These are phyloP conservation scores for Penicillium sp. DNA, from an alignment of 2,329 filamentous ascomycete species.

Conservation along the genomic window DNA sequence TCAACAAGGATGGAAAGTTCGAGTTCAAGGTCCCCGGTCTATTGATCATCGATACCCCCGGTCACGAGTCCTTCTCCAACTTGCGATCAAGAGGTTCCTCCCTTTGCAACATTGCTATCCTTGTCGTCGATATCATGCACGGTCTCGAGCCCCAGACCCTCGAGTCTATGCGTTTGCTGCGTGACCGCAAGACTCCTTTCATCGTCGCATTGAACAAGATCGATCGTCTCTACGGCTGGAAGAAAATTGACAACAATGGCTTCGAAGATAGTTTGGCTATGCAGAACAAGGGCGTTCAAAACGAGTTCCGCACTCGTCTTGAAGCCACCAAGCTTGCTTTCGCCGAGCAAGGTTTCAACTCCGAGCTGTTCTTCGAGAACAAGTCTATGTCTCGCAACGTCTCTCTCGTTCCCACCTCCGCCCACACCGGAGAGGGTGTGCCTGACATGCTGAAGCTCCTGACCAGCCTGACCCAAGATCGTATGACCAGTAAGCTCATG, in stretches of 20 bases:
- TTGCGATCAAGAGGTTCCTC: conserved; percentile 94
- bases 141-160: conserved; percentile 95
- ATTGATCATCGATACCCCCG: conserved; percentile 94
- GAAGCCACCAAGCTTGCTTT: conserved; percentile 91
- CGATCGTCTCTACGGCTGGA: conserved; percentile 98
- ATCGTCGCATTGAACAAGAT: conserved; percentile 99
- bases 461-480: conserved; percentile 86
- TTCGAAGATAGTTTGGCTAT: conserved; percentile 88
- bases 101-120: conserved; percentile 97
- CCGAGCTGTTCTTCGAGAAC: conserved; percentile 95
- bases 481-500: conserved; percentile 97
- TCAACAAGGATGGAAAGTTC: conserved; percentile 86
- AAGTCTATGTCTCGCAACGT: conserved; percentile 93
- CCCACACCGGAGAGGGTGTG: conserved; percentile 98
- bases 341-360: conserved; percentile 95
- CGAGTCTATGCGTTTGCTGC: conserved; percentile 91
- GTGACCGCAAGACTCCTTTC: conserved; percentile 93
- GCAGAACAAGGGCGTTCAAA: conserved; percentile 89
- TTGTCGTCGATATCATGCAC: conserved; percentile 99
- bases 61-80: conserved; percentile 99
- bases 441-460: conserved; percentile 98
- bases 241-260: conserved; percentile 97
- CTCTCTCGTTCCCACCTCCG: conserved; percentile 94
- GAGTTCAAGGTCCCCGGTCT: conserved; percentile 98
- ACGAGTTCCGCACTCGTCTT: conserved; percentile 88